phyloP scores from a whole-genome alignment of 768 basidiomycete species.

The Termitomyces sp. region DNA sequence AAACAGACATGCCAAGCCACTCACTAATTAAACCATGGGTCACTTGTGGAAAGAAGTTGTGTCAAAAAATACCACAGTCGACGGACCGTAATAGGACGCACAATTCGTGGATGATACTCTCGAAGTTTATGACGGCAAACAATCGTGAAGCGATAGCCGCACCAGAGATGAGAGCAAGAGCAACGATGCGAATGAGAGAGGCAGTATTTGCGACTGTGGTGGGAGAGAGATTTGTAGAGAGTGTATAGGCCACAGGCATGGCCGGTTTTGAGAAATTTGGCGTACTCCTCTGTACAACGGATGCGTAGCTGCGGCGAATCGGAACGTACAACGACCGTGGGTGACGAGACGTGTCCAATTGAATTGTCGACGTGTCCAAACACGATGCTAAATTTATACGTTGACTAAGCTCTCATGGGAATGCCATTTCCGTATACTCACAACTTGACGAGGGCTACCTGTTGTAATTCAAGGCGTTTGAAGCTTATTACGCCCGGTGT shows the following conservation, averaged over 20 bases:
- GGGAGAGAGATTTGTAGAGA: constrained; percentile 66
- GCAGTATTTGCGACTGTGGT: constrained; percentile 80
- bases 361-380: constrained; percentile 16
- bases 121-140: constrained; percentile 97
- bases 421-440: neutral
- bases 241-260: constrained; percentile 70
- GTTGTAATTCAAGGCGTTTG: too few species aligned
- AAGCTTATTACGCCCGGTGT: too few species aligned
- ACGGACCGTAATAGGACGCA: constrained; percentile 34
- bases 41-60: constrained; percentile 32
- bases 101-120: constrained; percentile 99
- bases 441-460: neutral
- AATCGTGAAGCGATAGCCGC: constrained; percentile 94
- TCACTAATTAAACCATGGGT: constrained; percentile 99
- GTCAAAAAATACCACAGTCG: constrained; percentile 6
- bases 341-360: neutral
- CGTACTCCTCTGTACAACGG: constrained; percentile 9
- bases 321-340: constrained; percentile 1
- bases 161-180: constrained; percentile 85
- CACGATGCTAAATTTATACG: constrained; percentile 11
- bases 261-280: constrained; percentile 25
- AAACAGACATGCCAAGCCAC: constrained; percentile 18
- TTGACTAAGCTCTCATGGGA: constrained; percentile 11
- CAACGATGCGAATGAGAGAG: constrained; percentile 85
- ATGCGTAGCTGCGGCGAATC: neutral